Conservation (phyloP, 1,139 yeast genomes). For the Kazachstania sp. region DNA sequence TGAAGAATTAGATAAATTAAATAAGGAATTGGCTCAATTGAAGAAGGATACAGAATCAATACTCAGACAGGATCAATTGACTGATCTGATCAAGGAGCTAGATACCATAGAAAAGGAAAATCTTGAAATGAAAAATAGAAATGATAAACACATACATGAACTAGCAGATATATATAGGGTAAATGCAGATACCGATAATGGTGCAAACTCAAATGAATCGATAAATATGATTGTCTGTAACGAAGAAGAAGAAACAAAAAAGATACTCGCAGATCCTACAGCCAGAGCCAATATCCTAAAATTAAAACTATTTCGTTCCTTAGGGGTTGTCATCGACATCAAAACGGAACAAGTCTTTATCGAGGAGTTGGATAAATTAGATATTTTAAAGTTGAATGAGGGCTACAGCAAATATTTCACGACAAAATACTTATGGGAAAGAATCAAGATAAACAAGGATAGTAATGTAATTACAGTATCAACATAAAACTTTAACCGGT, state of each 20-base stretch:
- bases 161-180: conserved; percentile 8
- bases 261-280: conserved; percentile 13
- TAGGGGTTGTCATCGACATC: conserved; percentile 26
- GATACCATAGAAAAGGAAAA: conserved; percentile 17
- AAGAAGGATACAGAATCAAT: conserved; percentile 13
- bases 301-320: conserved; percentile 24
- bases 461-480: not conserved
- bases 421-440: conserved; percentile 28
- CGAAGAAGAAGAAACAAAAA: conserved; percentile 5
- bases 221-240: conserved; percentile 3
- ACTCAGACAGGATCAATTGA: conserved; percentile 13
- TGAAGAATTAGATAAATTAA: conserved; percentile 7
- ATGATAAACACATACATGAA: conserved; percentile 14
- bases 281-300: conserved; percentile 21
- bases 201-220: not conserved
- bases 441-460: conserved; percentile 8
- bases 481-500: not conserved
- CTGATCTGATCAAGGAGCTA: conserved; percentile 15
- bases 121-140: conserved; percentile 1
- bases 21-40: conserved; percentile 9
- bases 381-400: conserved; percentile 21
- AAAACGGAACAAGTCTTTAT: conserved; percentile 24
- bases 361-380: conserved; percentile 15
- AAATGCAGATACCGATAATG: not conserved
- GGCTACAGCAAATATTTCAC: conserved; percentile 22